Evolutionary conservation across 495 filamentous ascomycete genomes (phyloP).

Genomic region (Neurospora sp.): DNA sequence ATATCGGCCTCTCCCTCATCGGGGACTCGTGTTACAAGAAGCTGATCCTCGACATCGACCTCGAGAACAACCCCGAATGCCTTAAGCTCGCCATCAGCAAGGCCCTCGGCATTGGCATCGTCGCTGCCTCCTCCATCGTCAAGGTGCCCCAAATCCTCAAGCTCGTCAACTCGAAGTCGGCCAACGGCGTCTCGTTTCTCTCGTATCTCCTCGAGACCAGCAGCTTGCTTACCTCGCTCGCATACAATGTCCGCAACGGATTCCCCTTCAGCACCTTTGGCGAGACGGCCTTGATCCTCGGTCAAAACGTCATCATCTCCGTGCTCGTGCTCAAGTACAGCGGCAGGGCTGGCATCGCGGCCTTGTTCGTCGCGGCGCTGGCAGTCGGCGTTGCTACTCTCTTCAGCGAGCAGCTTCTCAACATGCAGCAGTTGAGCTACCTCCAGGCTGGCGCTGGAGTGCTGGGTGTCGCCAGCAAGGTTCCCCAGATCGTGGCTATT

Average conservation of each 20-base stretch:
- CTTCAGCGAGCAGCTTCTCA: constrained; percentile 57
- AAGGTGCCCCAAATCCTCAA: constrained; percentile 96
- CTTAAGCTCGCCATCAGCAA: constrained; percentile 84
- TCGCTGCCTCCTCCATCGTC: constrained; percentile 76
- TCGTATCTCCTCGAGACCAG: constrained; percentile 85
- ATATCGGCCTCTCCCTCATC: constrained; percentile 68
- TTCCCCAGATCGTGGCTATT: constrained; percentile 83
- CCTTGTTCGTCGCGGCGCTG: constrained; percentile 64
- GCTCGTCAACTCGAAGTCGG: constrained; percentile 66
- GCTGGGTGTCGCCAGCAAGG: constrained; percentile 76
- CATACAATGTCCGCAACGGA: constrained; percentile 79
- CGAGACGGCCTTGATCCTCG: constrained; percentile 82
- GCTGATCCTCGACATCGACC: constrained; percentile 71
- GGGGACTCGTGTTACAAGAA: constrained; percentile 74
- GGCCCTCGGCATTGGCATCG: constrained; percentile 83
- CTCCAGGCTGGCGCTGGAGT: constrained; percentile 79
- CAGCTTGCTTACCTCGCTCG: constrained; percentile 72
- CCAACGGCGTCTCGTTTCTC: constrained; percentile 76
- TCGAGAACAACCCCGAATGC: constrained; percentile 55
- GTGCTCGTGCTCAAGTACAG: constrained; percentile 74
- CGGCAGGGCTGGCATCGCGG: constrained; percentile 50
- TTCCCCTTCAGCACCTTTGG: constrained; percentile 96
- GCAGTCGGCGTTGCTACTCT: constrained; percentile 56
- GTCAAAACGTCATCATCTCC: constrained; percentile 83
- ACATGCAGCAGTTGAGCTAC: constrained; percentile 58